phyloP scores from a whole-genome alignment of 164 flowering plant genomes.

The Pachysandra terminalis region DNA sequence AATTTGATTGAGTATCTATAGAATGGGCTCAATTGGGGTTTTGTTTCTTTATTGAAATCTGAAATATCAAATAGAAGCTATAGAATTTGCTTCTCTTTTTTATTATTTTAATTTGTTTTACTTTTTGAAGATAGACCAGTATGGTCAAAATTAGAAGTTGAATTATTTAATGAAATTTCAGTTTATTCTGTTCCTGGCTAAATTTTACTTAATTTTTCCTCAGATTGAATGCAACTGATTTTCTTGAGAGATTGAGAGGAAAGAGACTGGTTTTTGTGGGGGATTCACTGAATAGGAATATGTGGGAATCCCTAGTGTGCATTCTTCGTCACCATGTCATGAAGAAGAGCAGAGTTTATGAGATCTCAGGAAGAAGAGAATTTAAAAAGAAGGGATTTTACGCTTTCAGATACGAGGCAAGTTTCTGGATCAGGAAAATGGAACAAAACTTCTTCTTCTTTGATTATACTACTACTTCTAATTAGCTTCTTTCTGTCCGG shows the following conservation, averaged over 20 bases:
- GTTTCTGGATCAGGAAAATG: conserved; percentile 8
- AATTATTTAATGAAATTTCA: neutral
- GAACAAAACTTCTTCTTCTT: neutral
- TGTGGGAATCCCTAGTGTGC: conserved; percentile 96
- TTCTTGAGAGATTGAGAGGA: conserved; percentile 75
- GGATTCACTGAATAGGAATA: conserved; percentile 83
- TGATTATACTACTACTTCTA: neutral
- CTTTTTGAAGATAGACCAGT: neutral
- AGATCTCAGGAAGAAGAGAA: conserved; percentile 61
- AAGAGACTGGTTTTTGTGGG: conserved; percentile 79
- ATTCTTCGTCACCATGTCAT: conserved; percentile 53
- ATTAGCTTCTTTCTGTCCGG: conserved; percentile 7
- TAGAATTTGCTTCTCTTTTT: too few species aligned
- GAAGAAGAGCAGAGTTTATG: conserved; percentile 64
- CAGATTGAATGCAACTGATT: conserved; percentile 71
- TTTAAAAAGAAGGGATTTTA: conserved; percentile 74
- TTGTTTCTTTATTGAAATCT: too few species aligned
- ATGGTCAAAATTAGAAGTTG: neutral
- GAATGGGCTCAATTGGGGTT: too few species aligned
- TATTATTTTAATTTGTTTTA: too few species aligned
- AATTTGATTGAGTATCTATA: too few species aligned
- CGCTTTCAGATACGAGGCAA: conserved; percentile 75
- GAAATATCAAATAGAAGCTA: too few species aligned
- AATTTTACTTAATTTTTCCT: conserved; percentile 2
- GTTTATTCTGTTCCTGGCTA: neutral